Percentiles rank a stretch among this genome's conserved stretches.
These are phyloP conservation scores for Leishmania mexicana DNA, from an alignment of 208 protist species.

Conservation along the genomic window DNA sequence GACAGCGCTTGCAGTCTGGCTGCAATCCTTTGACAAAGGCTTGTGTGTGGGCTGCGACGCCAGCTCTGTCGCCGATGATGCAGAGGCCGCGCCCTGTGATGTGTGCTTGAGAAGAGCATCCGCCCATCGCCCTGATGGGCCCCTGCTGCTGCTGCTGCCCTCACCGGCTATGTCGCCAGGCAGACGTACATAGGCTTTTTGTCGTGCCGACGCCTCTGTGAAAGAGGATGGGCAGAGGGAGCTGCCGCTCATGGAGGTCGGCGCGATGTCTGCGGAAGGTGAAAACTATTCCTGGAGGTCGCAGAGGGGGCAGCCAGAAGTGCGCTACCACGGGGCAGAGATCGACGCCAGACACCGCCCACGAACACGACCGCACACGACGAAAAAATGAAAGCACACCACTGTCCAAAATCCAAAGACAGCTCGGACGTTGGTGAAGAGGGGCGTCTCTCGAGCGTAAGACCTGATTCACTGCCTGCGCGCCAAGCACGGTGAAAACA, in stretches of 20 bases:
- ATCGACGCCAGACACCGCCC: background rate
- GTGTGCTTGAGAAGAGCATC: constrained; percentile 6
- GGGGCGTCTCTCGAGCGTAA: background rate
- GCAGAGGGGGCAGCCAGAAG: background rate
- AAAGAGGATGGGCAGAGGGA: background rate
- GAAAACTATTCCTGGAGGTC: background rate
- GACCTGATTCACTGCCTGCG: background rate
- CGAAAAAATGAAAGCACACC: background rate
- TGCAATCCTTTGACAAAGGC: background rate
- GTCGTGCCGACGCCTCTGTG: background rate
- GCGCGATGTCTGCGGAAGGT: background rate
- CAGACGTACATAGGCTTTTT: background rate
- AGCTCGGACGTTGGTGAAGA: background rate
- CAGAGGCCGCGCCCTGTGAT: background rate
- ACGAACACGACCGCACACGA: background rate
- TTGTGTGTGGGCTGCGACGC: background rate
- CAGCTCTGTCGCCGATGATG: background rate
- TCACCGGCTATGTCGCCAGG: constrained; percentile 1
- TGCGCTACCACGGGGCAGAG: background rate
- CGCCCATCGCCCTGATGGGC: constrained; percentile 11
- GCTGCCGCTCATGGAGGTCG: background rate
- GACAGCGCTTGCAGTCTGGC: background rate
- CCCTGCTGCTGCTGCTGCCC: background rate
- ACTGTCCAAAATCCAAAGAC: background rate
- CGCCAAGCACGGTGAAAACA: background rate